phyloP scores from a whole-genome alignment of 495 filamentous ascomycete species.

The Annulohypoxylon bovei region DNA sequence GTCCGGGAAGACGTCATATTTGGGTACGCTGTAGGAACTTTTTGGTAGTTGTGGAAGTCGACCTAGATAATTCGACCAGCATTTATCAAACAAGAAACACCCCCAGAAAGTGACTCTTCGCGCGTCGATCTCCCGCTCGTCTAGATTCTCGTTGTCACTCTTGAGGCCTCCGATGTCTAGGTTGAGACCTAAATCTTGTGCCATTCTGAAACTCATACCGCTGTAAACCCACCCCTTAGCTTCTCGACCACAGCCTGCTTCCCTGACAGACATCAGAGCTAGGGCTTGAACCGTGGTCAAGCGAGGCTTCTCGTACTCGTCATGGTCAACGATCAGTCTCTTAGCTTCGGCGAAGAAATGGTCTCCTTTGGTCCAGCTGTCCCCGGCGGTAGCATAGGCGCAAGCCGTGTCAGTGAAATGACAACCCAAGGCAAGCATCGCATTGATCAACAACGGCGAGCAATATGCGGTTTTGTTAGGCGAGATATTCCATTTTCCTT shows the following conservation, averaged over 20 bases:
- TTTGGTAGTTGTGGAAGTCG: conserved; percentile 87
- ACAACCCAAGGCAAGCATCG: conserved; percentile 94
- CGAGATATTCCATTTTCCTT: conserved; percentile 61
- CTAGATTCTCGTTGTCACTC: conserved; percentile 66
- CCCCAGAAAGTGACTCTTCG: conserved; percentile 96
- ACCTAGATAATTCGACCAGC: conserved; percentile 98
- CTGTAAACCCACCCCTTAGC: conserved; percentile 98
- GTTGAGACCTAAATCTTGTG: conserved; percentile 90
- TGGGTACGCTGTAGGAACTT: conserved; percentile 80
- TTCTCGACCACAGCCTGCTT: conserved; percentile 95
- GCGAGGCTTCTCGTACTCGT: conserved; percentile 89
- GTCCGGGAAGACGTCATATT: conserved; percentile 88
- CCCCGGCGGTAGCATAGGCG: conserved; percentile 72
- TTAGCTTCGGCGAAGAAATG: conserved; percentile 98
- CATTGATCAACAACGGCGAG: conserved; percentile 89
- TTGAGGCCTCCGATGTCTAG: conserved; percentile 76
- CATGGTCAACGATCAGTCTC: conserved; percentile 85
- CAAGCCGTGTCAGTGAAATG: conserved; percentile 86
- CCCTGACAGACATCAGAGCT: conserved; percentile 94
- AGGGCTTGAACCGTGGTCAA: conserved; percentile 95
- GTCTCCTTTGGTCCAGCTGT: conserved; percentile 89
- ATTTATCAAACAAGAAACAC: conserved; percentile 98
- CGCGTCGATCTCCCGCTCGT: conserved; percentile 88
- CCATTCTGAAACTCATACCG: conserved; percentile 99
- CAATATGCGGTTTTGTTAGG: conserved; percentile 75